Conservation (phyloP, 768 basidiomycete genomes). For the Naganishia randhawae region DNA sequence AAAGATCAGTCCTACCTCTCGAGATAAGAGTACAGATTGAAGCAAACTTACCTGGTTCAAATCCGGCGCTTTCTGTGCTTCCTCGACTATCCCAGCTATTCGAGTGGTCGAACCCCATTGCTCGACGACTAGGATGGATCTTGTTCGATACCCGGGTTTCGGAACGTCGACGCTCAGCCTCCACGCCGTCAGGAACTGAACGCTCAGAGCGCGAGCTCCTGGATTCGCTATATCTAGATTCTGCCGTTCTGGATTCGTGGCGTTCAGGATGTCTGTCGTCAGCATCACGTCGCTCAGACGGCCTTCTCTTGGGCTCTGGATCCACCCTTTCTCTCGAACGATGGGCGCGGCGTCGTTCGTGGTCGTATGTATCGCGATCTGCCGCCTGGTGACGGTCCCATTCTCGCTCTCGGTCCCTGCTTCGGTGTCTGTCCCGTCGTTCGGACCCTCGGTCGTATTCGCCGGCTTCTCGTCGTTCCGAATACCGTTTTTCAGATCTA, state of each 20-base stretch:
- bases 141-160: background rate
- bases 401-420: background rate
- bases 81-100: background rate
- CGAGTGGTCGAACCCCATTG: background rate
- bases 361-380: background rate
- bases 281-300: background rate
- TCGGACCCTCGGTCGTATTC: background rate
- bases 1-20: background rate
- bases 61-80: background rate
- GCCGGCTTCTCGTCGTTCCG: background rate
- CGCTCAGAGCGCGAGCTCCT: background rate
- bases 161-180: background rate
- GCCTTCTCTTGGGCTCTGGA: no score
- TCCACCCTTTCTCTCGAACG: background rate
- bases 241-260: background rate
- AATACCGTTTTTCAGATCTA: background rate
- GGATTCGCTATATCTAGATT: background rate
- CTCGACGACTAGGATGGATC: background rate
- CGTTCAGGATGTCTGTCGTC: slow-evolving; percentile 1
- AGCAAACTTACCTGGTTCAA: background rate
- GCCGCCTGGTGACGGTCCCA: background rate
- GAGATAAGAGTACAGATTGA: background rate
- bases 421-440: background rate
- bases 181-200: background rate
- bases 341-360: background rate